Evolutionary conservation across 2,329 filamentous ascomycete species (phyloP), one percentile per base, ranked within the genome.

Genomic region (Tolypocladium endophyticum): DNA sequence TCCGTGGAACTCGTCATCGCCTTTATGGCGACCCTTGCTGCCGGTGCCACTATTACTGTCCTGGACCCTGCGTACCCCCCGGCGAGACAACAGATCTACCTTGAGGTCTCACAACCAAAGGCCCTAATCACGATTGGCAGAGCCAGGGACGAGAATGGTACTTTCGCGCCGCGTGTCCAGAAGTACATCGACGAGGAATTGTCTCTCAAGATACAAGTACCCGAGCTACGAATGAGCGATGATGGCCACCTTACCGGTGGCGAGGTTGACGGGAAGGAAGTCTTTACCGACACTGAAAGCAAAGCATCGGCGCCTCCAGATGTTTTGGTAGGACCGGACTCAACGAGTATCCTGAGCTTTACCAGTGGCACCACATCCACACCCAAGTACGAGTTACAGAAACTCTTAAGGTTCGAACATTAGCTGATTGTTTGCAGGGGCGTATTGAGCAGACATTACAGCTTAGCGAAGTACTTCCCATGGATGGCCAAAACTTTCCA

Each of bases 401-500:
- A n/a, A n/a, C n/a, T n/a, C n/a, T n/a, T n/a, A n/a, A n/a, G n/a
- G n/a, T n/a, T n/a, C n/a, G n/a, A n/a, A n/a, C n/a, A n/a, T n/a
- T n/a, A n/a, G n/a, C n/a, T n/a, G n/a, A n/a, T n/a, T n/a, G n/a
- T n/a, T n/a, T n/a, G n/a, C n/a, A 96, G 96, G 78, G 91, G 91
- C 65, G 93, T 97, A 16, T 81, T 86, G 60, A 92, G 93, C 1
- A 83, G 93, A 18, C 93, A 97, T 74, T 97, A 88, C 76, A 89
- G 85, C 57, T 77, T 97, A 61, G 84, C 91, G 1, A 87, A 88
- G 67, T 97, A 96, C 76, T 95, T 93, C 70, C 85, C 87, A 25
- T 97, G 92, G 92, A 97, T 97, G 93, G 86, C 90, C 0, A 77
- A 94, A 73, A 85, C 79, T 2, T 97, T 97, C 72, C 79, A 85